These are phyloP conservation scores for Protomyces inouyei DNA, from an alignment of 1,139 yeast genomes.

Conservation along the genomic window DNA sequence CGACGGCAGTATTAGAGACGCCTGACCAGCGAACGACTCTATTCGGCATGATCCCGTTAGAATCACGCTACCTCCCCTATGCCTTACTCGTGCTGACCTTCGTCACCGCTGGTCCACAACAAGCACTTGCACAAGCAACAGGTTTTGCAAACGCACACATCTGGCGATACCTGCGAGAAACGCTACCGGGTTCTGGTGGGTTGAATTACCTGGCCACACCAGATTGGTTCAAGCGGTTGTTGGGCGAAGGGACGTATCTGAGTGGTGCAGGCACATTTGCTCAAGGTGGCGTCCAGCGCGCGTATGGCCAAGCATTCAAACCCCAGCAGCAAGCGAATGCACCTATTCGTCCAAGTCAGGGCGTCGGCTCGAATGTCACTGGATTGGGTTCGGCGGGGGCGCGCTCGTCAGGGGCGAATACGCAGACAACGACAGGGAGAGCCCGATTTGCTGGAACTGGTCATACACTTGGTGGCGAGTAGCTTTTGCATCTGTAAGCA, in stretches of 20 bases:
- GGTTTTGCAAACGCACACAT: constrained; percentile 19
- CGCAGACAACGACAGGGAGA: neutral
- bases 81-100: constrained; percentile 37
- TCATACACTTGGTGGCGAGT: neutral
- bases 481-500: neutral
- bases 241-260: constrained; percentile 14
- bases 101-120: constrained; percentile 36
- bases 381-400: neutral
- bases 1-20: constrained; percentile 35
- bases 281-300: constrained; percentile 14
- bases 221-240: constrained; percentile 3
- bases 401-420: neutral
- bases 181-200: constrained; percentile 15
- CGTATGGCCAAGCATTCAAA: constrained; percentile 15
- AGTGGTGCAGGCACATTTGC: constrained; percentile 10
- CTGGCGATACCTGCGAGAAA: constrained; percentile 23
- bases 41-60: constrained; percentile 38
- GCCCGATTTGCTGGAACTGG: neutral
- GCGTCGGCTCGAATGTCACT: neutral
- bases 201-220: constrained; percentile 17
- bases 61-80: constrained; percentile 40
- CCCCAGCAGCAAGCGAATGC: neutral
- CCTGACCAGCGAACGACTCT: constrained; percentile 35
- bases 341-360: neutral
- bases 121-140: constrained; percentile 20